A percentile compares a stretch with the other conserved stretches of the same genome.
phyloP scores from a whole-genome alignment of 1,139 yeast species.

The Wickerhamomyces sp. region DNA sequence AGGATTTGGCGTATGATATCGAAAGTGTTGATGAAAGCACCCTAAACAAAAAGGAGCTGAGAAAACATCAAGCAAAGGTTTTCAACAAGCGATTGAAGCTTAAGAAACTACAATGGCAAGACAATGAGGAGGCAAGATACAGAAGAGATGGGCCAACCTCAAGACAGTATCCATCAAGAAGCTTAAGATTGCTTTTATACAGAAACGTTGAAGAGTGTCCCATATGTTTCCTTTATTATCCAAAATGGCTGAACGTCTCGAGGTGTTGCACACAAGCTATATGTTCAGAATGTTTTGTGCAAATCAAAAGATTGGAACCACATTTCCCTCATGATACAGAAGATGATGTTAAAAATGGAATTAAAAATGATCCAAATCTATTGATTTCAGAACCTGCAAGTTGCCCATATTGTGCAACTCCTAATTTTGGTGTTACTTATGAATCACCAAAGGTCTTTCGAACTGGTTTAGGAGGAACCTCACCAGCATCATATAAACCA shows the following conservation, averaged over 20 bases:
- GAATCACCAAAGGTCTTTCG: conserved; percentile 51
- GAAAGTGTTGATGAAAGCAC: conserved; percentile 34
- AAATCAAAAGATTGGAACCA: conserved; percentile 89
- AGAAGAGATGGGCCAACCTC: conserved; percentile 32
- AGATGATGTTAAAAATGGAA: conserved; percentile 26
- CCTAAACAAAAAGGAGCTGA: conserved; percentile 38
- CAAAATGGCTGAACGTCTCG: conserved; percentile 72
- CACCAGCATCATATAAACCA: conserved; percentile 33
- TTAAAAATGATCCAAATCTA: conserved; percentile 45
- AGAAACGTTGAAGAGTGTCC: conserved; percentile 79
- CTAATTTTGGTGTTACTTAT: conserved; percentile 81
- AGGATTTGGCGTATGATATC: conserved; percentile 38
- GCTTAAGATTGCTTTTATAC: conserved; percentile 49
- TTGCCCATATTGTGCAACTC: conserved; percentile 92
- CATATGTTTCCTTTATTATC: conserved; percentile 85
- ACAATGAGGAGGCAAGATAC: conserved; percentile 45
- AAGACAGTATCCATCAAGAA: conserved; percentile 35
- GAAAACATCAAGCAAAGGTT: conserved; percentile 52
- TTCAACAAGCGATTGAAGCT: conserved; percentile 42
- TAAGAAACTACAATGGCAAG: conserved; percentile 47
- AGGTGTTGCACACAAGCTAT: conserved; percentile 92
- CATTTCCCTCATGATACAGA: conserved; percentile 83
- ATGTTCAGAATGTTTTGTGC: conserved; percentile 96
- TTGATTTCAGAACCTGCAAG: conserved; percentile 81
- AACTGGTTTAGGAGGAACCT: conserved; percentile 49